Percentiles rank a stretch among this genome's conserved stretches.
phyloP scores from a whole-genome alignment of 441 rosid genomes.

The Manihot esculenta region DNA sequence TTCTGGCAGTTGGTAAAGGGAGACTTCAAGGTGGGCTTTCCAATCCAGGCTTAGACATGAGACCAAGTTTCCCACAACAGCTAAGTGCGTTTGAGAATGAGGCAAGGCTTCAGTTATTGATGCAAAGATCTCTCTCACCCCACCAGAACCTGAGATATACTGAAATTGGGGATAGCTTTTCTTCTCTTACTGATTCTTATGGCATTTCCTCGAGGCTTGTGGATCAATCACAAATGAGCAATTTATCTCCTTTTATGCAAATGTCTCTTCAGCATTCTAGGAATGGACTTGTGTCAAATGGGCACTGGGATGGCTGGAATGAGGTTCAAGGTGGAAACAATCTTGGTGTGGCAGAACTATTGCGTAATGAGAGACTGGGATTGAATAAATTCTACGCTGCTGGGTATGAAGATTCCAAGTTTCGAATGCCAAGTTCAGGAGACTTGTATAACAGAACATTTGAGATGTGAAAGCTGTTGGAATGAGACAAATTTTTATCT shows the following conservation, averaged over 20 bases:
- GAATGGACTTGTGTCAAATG: conserved; percentile 63
- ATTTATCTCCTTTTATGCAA: conserved; percentile 49
- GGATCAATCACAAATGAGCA: conserved; percentile 61
- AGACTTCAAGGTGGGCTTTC: conserved; percentile 55
- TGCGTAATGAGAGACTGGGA: conserved; percentile 78
- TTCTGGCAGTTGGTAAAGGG: conserved; percentile 94
- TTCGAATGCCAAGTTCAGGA: conserved; percentile 69
- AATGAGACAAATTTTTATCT: conserved; percentile 12
- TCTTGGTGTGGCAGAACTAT: conserved; percentile 61
- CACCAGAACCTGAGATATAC: conserved; percentile 60
- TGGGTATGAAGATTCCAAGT: conserved; percentile 79
- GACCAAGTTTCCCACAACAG: conserved; percentile 53
- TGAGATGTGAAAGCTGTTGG: conserved; percentile 57
- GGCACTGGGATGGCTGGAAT: conserved; percentile 83
- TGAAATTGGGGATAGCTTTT: conserved; percentile 48
- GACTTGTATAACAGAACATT: conserved; percentile 71
- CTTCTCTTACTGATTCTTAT: conserved; percentile 53
- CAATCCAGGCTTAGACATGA: conserved; percentile 55
- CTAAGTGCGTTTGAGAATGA: conserved; percentile 60
- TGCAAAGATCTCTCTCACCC: conserved; percentile 61
- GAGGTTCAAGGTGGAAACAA: conserved; percentile 62
- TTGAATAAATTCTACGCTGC: conserved; percentile 46
- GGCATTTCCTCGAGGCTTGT: conserved; percentile 63
- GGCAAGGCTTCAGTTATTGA: conserved; percentile 61
- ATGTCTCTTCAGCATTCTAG: conserved; percentile 58